Base-by-base conservation (phyloP, 139 green algal species). In the Zygnema cylindricum region DNA sequence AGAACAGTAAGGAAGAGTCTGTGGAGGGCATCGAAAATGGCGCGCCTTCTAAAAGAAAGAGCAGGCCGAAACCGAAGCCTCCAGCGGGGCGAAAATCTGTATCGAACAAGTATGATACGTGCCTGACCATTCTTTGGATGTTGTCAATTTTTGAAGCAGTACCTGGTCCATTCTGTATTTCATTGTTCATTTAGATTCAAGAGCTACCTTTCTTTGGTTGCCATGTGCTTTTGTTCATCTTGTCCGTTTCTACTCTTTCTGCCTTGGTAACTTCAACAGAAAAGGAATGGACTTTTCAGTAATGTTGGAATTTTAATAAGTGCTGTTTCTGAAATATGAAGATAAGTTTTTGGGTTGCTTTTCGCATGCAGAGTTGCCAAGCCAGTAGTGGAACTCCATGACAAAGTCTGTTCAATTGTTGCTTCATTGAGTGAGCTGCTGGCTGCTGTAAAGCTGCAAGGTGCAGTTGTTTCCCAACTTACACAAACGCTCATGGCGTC, bases 351-450 rank as follows among this genome's bases (percentile, higher is more conserved):
- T 36, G 69, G 93, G 36, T 23, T 87, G 76, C 22, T 43, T 75
- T 11, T 77, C 23, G 36, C 76, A 90, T 32, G 36, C 77, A 25
- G 21, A 57, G 0, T 76, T 93, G 69, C 41, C 85, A 23, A 89
- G 89, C 40, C 91, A 89, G 40, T 25, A 95, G 63, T 76, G 92
- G 69, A 40, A 79, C 36, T 79, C 36, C 71, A 40, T 11, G 11
- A 79, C 36, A 79, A 79, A 43, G 36, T 79, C 21, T 79, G 71
- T 43, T 3, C 11, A 40, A 16, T 79, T 41, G 36, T 79, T 3
- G 71, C 71, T 79, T 54, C 36, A 41, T 79, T 79, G 38, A 79
- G 36, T 54, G 71, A 79, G 36, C 71, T 79, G 7, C 36, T 79
- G 36, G 16, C 71, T 54, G 36, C 38, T 3, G 21, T 16, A 54